Percentiles rank a stretch among this genome's conserved stretches.
phyloP scores from a whole-genome alignment of 768 basidiomycete genomes.

The Lactifluus subvellereus region DNA sequence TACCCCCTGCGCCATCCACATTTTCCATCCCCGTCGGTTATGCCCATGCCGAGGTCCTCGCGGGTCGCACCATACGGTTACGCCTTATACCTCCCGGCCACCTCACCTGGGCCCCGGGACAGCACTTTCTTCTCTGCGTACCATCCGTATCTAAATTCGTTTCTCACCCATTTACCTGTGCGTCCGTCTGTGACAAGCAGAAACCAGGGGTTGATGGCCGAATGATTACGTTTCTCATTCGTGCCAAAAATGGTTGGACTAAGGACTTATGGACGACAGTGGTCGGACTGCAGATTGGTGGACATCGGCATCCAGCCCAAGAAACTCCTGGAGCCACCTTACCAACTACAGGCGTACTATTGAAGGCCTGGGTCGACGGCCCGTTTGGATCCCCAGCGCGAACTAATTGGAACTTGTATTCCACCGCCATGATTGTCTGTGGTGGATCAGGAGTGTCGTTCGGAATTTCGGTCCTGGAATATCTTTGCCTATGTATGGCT shows the following conservation, averaged over 20 bases:
- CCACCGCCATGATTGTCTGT: slow-evolving; percentile 55
- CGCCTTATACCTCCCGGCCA: slow-evolving; percentile 52
- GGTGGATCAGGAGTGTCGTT: slow-evolving; percentile 78
- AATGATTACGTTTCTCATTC: slow-evolving; percentile 59
- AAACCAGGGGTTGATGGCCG: slow-evolving; percentile 42
- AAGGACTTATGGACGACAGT: slow-evolving; percentile 57
- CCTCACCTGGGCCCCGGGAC: slow-evolving; percentile 69
- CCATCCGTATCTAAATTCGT: slow-evolving; percentile 57
- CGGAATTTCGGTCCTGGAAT: slow-evolving; percentile 59
- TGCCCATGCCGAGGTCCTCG: slow-evolving; percentile 60
- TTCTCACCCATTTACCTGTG: slow-evolving; percentile 71
- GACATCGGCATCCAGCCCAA: slow-evolving; percentile 27
- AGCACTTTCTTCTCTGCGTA: slow-evolving; percentile 65
- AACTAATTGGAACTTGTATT: slow-evolving; percentile 52
- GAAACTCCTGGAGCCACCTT: slow-evolving; percentile 33
- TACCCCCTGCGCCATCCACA: slow-evolving; percentile 15
- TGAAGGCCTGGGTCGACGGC: slow-evolving; percentile 57
- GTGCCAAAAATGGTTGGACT: slow-evolving; percentile 67
- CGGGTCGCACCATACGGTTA: slow-evolving; percentile 66
- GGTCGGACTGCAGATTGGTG: slow-evolving; percentile 31
- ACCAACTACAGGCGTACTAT: slow-evolving; percentile 44
- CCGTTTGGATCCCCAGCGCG: slow-evolving; percentile 64
- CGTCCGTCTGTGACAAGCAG: slow-evolving; percentile 50
- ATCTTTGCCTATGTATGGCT: slow-evolving; percentile 51
- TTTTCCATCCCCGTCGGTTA: slow-evolving; percentile 59